phyloP scores from a whole-genome alignment of 345 rosid species.

The Sapria himalayana region DNA sequence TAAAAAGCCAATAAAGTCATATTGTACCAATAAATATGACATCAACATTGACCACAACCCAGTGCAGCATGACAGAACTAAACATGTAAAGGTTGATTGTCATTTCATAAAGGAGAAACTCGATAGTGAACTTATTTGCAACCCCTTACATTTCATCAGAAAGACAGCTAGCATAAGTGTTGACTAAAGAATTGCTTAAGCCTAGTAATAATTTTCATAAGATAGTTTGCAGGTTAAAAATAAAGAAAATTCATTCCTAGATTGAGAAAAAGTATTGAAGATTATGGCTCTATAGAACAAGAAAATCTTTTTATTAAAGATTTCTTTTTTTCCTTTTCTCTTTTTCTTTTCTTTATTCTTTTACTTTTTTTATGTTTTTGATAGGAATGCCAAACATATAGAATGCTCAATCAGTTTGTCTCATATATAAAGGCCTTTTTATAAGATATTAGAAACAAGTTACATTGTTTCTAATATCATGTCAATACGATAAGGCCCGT shows the following conservation, averaged over 20 bases:
- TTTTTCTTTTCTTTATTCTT: no score
- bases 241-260: neutral
- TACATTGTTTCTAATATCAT: no score
- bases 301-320: no score
- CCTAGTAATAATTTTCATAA: neutral
- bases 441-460: no score
- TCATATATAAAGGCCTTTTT: no score
- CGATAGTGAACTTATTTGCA: neutral
- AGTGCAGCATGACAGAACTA: slow-evolving; percentile 1
- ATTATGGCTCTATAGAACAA: no score
- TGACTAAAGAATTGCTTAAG: neutral
- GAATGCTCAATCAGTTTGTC: no score
- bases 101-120: slow-evolving; percentile 1
- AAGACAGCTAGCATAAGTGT: neutral
- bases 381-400: no score
- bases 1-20: neutral
- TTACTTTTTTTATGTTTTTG: no score
- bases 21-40: neutral
- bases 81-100: neutral
- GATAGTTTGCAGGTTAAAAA: neutral
- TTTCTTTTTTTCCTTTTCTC: no score
- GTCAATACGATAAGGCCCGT: no score
- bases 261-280: neutral
- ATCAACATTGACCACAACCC: neutral
- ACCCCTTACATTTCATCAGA: neutral